Conservation (phyloP, 768 basidiomycete genomes). For the Mycena rebaudengoi region DNA sequence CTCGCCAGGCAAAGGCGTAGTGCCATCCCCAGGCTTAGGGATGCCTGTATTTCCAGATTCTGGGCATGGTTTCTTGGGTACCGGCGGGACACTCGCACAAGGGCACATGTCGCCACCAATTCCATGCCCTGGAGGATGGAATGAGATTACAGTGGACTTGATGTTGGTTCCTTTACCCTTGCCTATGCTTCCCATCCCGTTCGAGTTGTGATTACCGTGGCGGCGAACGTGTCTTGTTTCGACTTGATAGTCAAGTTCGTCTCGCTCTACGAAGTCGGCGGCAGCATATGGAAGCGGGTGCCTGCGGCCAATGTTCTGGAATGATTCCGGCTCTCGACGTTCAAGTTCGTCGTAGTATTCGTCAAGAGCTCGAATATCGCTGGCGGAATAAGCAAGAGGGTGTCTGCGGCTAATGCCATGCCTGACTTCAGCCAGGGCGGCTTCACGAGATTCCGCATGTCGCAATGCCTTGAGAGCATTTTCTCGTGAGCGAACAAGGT, state of each 20-base stretch:
- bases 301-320: not conserved
- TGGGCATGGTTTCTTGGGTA: too few species aligned
- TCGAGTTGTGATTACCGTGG: not conserved
- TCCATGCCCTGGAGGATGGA: too few species aligned
- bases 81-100: too few species aligned
- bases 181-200: not conserved
- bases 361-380: not conserved
- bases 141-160: too few species aligned
- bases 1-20: too few species aligned
- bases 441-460: not conserved
- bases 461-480: constrained; percentile 4
- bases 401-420: not conserved
- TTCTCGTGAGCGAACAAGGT: constrained; percentile 2
- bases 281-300: not conserved
- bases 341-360: not conserved
- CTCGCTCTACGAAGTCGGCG: not conserved
- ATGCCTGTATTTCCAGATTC: too few species aligned
- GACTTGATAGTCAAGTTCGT: not conserved
- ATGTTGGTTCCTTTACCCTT: not conserved
- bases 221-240: not conserved
- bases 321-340: not conserved
- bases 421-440: not conserved
- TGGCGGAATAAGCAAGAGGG: not conserved
- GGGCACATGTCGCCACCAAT: too few species aligned
- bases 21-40: too few species aligned